Base-by-base conservation (phyloP, 805 yeast species). In the Kodamaea hsintzibuensis region DNA sequence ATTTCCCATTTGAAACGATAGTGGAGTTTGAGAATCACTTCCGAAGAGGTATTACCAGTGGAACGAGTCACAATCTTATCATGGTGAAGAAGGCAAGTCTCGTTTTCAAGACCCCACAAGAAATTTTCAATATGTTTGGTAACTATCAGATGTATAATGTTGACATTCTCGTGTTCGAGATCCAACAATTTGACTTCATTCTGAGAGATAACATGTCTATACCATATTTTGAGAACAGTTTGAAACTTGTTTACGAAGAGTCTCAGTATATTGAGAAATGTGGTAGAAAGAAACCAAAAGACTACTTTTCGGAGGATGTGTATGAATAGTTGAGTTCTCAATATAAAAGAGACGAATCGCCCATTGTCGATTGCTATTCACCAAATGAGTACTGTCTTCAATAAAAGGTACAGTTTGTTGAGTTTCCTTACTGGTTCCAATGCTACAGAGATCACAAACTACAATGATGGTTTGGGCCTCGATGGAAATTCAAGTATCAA, bases 1-100 rank as follows among this genome's bases (percentile, higher is more conserved):
- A 59, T 2, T 67, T 76, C 54, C 68, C 70, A 1, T 64, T 60
- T 42, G 57, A 60, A 9, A 62, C 73, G 1, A 62, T 73, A 2
- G 55, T 62, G 7, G 45, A 55, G 19, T 72, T 70, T 55, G 81
- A 77, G 55, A 56, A 58, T 33, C 53, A 51, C 16, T 61, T 72
- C 52, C 58, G 65, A 16, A 69, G 69, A 46, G 57, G 79, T 19
- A 62, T 77, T 38, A 75, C 81, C 0, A 67, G 58, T 49, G 54
- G 64, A 33, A 69, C 76, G 0, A 45, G 54, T 19, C 63, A 72
- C 39, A 57, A 63, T 30, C 56, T 68, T 17, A 59, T 77, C 16
- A 42, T 64, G 5, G 54, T 77, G 18, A 63, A 59, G 2, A 39
- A 60, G n/a, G 74, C 74, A 7, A 59, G 61, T 18, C 63, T 70